Evolutionary conservation across 164 flowering plant genomes (phyloP), one percentile per base, ranked within the genome.

Genomic region (Dillenia turbinata): DNA sequence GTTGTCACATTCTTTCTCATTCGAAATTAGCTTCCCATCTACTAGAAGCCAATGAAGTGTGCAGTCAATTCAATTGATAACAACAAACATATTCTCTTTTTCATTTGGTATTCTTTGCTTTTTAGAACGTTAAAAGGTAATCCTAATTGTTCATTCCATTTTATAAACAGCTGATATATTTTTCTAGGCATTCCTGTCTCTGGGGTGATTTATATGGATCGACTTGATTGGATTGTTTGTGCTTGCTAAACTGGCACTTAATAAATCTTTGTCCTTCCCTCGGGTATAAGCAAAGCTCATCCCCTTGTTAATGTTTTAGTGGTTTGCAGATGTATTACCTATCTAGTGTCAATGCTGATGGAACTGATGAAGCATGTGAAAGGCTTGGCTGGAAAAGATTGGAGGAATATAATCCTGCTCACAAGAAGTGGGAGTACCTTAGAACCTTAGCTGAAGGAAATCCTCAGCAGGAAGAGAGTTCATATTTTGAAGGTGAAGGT

Each of bases 321-420:
- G 83, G 83, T 47, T 67, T 65, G 73, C 93, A 87, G 80, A 77
- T 81, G 57, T 78, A 81, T 75, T 94, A 94, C 75, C 76, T 94
- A 22, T 91, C 96, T 64, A 91, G 82, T 71, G 66, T 73, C 64
- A 78, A 56, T 57, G 19, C 48, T 0, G 85, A 89, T 77, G 97
- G 97, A 70, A 69, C 79, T 50, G 90, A 91, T 80, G 78, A 73
- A 49, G 72, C 75, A 44, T 89, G 91, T 72, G 93, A 94, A 70
- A 80, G 59, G 48, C 76, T 85, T 62, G 99, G 96, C 49, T 94
- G 91, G 93, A 87, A 76, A 66, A 81, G 71, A 75, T 75, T 94
- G 52, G 85, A 78, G 44, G 95, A 83, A 59, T 94, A 89, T 73
- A 63, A 81, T 53, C 91, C 92, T 59, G 61, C 57, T 19, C 88